Evolutionary conservation across 495 filamentous ascomycete species (phyloP), one percentile per base, ranked within the genome.

Genomic region (Podospora pseudopauciseta): DNA sequence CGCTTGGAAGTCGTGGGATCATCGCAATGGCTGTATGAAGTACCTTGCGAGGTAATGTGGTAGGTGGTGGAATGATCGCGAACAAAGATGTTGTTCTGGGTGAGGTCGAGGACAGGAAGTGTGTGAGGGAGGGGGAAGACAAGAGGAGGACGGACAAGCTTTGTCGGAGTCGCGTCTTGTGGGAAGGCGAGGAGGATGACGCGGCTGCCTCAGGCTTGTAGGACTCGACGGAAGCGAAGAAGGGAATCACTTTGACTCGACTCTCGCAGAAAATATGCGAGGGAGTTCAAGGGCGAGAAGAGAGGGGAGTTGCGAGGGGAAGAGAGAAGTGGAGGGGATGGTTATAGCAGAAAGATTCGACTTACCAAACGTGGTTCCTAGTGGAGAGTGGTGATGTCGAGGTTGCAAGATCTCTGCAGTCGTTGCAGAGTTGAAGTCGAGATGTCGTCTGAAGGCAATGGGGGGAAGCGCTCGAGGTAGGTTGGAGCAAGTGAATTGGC

Each of bases 331-430:
- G 20, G 20, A 23, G 20, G 20, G 20, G 7, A 44, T 5, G 30
- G 7, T 32, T 5, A 32, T 4, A 7, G 30, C 4, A 11, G 59
- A n/a, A 44, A 39, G 19, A 65, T 59, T 23, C n/a, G 64, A 34
- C 39, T 49, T 49, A 49, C 39, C 39, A 16, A 49, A 49, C 16
- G 27, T 70, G 65, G 34, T 39, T 28, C 32, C 64, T 49, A 13
- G 39, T 49, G 13, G 39, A 13, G 13, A 49, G 39, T 49, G 39
- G 39, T 49, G 39, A 49, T 49, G 39, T 49, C 13, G 39, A 49
- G 39, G 7, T 49, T 49, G 39, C 39, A 18, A 49, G 39, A 16
- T 49, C 39, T 49, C 13, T 49, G 39, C 39, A 13, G 39, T 49
- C 39, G 39, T 49, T 49, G 39, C 9, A 49, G 15, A 49, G 39